Evolutionary conservation across 805 yeast genomes (phyloP).

Genomic region (Zygoascus bituminiphila): DNA sequence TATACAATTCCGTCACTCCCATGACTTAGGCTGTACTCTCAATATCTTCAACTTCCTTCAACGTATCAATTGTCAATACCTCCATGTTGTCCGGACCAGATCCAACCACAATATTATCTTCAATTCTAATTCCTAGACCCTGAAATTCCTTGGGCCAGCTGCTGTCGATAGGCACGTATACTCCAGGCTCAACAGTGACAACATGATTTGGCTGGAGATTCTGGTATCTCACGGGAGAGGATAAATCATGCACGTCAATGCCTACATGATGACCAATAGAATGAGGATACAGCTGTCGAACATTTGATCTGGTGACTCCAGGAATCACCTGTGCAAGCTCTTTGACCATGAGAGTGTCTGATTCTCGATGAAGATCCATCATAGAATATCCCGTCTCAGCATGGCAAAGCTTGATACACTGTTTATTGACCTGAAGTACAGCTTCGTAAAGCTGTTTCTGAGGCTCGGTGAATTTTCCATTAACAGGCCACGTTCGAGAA

Average conservation of each 20-base stretch:
- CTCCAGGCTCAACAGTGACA: slow-evolving; percentile 91
- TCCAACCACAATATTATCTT: slow-evolving; percentile 84
- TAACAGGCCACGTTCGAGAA: slow-evolving; percentile 92
- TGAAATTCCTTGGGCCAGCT: slow-evolving; percentile 71
- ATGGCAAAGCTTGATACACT: slow-evolving; percentile 64
- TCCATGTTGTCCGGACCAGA: slow-evolving; percentile 48
- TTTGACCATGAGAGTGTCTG: slow-evolving; percentile 48
- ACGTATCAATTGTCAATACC: slow-evolving; percentile 70
- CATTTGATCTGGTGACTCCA: slow-evolving; percentile 43
- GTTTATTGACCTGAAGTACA: slow-evolving; percentile 72
- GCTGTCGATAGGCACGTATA: slow-evolving; percentile 71
- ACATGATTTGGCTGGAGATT: slow-evolving; percentile 64
- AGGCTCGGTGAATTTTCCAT: slow-evolving; percentile 59
- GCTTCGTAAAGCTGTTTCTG: slow-evolving; percentile 86
- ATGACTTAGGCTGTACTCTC: slow-evolving; percentile 39
- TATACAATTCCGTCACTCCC: no score
- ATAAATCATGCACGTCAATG: slow-evolving; percentile 52
- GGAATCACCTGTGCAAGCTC: slow-evolving; percentile 53
- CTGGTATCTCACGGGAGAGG: slow-evolving; percentile 40
- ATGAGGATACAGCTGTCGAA: slow-evolving; percentile 64
- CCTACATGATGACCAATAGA: slow-evolving; percentile 95
- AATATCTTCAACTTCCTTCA: slow-evolving; percentile 76
- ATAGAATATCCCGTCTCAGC: slow-evolving; percentile 45
- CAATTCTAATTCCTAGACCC: slow-evolving; percentile 89
- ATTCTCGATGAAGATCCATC: slow-evolving; percentile 66